A percentile compares a stretch with the other conserved stretches of the same genome.
These are phyloP conservation scores for Claviceps arundinis DNA, from an alignment of 2,329 filamentous ascomycete species.

Conservation along the genomic window DNA sequence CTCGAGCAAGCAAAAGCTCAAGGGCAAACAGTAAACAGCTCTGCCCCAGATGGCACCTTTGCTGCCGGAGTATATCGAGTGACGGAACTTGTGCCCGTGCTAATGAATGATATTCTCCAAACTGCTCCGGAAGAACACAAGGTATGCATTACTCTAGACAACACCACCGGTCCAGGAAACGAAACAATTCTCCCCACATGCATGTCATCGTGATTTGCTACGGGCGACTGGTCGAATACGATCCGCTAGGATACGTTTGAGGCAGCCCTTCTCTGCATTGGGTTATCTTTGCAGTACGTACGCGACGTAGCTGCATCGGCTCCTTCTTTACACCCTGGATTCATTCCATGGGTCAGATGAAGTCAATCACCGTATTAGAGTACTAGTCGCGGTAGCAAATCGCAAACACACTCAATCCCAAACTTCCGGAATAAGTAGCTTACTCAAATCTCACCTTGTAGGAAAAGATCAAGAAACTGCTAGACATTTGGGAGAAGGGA, in stretches of 20 bases:
- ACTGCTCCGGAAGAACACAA: conserved; percentile 88
- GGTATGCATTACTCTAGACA: conserved; percentile 49
- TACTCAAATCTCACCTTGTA: conserved; percentile 40
- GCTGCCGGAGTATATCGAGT: conserved; percentile 92
- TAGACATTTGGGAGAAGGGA: conserved; percentile 97
- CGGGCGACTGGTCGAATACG: background rate
- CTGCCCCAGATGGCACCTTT: conserved; percentile 81
- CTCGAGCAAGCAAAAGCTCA: conserved; percentile 84
- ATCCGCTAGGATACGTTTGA: background rate
- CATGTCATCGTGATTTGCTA: conserved; percentile 1
- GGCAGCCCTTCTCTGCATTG: background rate
- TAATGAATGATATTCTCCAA: conserved; percentile 93
- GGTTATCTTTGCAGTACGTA: background rate
- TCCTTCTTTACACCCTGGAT: background rate
- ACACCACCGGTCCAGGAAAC: background rate
- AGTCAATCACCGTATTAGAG: background rate
- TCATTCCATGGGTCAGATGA: background rate
- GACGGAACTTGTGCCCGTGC: conserved; percentile 79
- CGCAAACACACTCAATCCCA: conserved; percentile 10
- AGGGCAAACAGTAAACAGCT: conserved; percentile 67
- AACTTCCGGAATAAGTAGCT: conserved; percentile 17
- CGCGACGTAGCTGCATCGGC: background rate
- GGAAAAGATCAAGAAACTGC: conserved; percentile 86
- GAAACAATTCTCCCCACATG: background rate
- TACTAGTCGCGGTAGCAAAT: conserved; percentile 12